Evolutionary conservation across 371 early-diverging fungal species (phyloP).

Genomic region (Choanephora cucurbitarum): DNA sequence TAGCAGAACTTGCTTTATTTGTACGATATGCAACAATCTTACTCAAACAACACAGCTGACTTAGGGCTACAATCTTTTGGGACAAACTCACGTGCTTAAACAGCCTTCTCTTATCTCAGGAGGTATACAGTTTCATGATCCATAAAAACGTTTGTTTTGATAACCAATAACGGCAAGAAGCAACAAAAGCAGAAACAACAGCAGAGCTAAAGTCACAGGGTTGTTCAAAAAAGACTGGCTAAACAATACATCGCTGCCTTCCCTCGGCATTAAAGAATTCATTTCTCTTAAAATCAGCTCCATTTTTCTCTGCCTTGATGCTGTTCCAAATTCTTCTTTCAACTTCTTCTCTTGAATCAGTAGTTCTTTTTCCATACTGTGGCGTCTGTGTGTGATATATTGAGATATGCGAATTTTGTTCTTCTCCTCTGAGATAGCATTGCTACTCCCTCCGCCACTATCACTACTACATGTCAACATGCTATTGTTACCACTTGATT

Average conservation of each 20-base stretch:
- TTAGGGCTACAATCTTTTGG: no score
- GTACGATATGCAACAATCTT: no score
- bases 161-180: constrained; percentile 14
- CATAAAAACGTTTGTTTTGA: constrained; percentile 11
- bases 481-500: neutral
- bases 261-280: constrained; percentile 1
- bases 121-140: no score
- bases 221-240: neutral
- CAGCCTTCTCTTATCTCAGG: no score
- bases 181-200: constrained; percentile 7
- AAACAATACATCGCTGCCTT: neutral
- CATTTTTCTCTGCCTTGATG: constrained; percentile 8
- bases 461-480: constrained; percentile 7
- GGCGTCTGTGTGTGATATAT: constrained; percentile 22
- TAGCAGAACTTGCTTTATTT: no score
- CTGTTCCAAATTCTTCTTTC: constrained; percentile 15
- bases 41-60: no score
- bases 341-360: constrained; percentile 23
- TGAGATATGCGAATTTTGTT: constrained; percentile 17
- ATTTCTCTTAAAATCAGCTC: constrained; percentile 17
- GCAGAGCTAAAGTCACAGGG: constrained; percentile 4
- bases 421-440: constrained; percentile 5
- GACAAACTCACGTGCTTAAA: no score
- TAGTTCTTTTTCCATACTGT: constrained; percentile 27
- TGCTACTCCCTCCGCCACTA: no score